A percentile compares a stretch with the other conserved stretches of the same genome.
Conservation (phyloP, 1,284 basidiomycete genomes). For the Sporisorium iseilematis-ciliati region DNA sequence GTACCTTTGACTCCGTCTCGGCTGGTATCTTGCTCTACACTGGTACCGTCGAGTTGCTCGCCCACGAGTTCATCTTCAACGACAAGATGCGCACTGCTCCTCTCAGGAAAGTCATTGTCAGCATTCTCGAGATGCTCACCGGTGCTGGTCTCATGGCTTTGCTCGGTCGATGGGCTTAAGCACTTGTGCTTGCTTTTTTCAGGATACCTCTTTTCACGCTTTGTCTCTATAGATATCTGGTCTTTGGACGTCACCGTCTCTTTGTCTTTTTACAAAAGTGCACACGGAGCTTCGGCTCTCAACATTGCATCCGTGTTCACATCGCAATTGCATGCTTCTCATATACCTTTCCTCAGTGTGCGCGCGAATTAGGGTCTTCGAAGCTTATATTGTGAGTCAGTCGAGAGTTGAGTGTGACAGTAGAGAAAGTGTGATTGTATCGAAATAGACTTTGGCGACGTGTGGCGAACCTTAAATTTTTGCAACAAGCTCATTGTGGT, state of each 20-base stretch:
- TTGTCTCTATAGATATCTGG: background rate
- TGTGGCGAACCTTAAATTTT: constrained; percentile 14
- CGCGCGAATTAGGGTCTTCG: background rate
- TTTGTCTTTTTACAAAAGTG: constrained; percentile 5
- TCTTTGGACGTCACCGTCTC: constrained; percentile 15
- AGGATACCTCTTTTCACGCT: constrained; percentile 1
- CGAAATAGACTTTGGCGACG: background rate
- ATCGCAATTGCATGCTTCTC: constrained; percentile 5
- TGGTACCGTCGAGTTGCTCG: constrained; percentile 66
- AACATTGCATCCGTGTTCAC: background rate
- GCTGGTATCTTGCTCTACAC: constrained; percentile 69
- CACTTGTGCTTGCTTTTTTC: background rate
- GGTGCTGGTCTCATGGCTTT: constrained; percentile 72
- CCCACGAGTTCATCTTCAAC: constrained; percentile 70
- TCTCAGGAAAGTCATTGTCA: constrained; percentile 60
- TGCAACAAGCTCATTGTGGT: background rate
- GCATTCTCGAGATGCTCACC: constrained; percentile 67
- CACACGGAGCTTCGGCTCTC: background rate
- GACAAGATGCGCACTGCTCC: constrained; percentile 68
- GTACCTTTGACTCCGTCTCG: constrained; percentile 65
- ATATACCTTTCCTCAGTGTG: background rate
- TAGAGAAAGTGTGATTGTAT: constrained; percentile 5
- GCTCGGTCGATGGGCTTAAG: constrained; percentile 69
- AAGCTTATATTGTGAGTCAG: background rate
- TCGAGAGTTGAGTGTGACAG: background rate